A percentile compares a stretch with the other conserved stretches of the same genome.
Evolutionary conservation across 768 basidiomycete genomes (phyloP).

Genomic region (Kwoniella europaea): DNA sequence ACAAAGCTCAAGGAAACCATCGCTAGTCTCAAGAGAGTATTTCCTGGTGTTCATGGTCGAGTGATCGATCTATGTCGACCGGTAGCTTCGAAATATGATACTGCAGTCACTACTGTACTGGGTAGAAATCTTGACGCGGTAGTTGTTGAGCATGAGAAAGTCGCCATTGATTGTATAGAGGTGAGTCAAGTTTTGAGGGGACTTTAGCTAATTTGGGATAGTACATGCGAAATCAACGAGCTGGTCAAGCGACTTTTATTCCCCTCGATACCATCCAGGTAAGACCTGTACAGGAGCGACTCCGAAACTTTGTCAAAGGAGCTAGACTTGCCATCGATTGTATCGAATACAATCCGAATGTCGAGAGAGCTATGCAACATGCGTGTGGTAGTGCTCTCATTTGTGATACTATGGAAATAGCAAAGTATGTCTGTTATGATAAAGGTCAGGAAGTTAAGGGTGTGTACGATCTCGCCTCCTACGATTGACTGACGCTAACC

Average conservation of each 20-base stretch:
- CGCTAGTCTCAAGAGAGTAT: slow-evolving; percentile 79
- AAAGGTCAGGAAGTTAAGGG: slow-evolving; percentile 97
- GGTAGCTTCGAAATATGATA: slow-evolving; percentile 86
- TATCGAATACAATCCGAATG: slow-evolving; percentile 76
- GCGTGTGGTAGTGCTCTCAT: slow-evolving; percentile 94
- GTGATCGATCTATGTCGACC: slow-evolving; percentile 95
- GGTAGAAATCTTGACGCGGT: slow-evolving; percentile 94
- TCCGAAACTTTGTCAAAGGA: slow-evolving; percentile 86
- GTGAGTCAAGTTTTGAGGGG: slow-evolving; percentile 59
- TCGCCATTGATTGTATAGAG: slow-evolving; percentile 96
- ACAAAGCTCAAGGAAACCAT: slow-evolving; percentile 82
- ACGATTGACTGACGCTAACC: slow-evolving; percentile 5
- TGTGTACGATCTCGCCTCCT: slow-evolving; percentile 57
- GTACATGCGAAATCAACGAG: slow-evolving; percentile 94
- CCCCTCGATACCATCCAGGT: slow-evolving; percentile 97
- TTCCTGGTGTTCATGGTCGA: slow-evolving; percentile 91
- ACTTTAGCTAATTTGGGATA: slow-evolving; percentile 53
- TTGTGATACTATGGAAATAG: slow-evolving; percentile 94
- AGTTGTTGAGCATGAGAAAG: slow-evolving; percentile 95
- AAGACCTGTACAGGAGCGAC: slow-evolving; percentile 92
- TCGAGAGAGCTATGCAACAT: slow-evolving; percentile 94
- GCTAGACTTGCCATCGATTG: slow-evolving; percentile 84
- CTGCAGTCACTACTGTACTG: slow-evolving; percentile 85
- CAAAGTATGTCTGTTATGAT: slow-evolving; percentile 86
- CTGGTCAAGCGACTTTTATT: slow-evolving; percentile 95